Conservation (phyloP, 768 basidiomycete species). For the Psilocybe cyanescens region DNA sequence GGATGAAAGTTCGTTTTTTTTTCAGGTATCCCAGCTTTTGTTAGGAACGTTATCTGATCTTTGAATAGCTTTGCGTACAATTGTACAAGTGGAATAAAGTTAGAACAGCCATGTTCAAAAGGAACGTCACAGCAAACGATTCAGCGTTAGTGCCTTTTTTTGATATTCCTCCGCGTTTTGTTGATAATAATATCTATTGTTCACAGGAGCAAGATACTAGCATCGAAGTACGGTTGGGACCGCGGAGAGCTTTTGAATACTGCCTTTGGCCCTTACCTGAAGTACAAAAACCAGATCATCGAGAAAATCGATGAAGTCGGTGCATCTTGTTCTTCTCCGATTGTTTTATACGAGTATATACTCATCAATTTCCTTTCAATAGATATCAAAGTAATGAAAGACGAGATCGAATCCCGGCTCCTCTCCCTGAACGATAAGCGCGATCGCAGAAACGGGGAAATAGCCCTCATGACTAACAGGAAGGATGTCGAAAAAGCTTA, state of each 20-base stretch:
- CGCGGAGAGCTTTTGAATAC: constrained; percentile 42
- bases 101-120: constrained; percentile 8
- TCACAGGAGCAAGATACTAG: constrained; percentile 39
- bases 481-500: constrained; percentile 46
- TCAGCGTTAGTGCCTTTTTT: constrained; percentile 19
- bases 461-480: constrained; percentile 29
- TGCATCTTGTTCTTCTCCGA: constrained; percentile 31
- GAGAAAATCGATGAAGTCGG: constrained; percentile 43
- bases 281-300: constrained; percentile 38
- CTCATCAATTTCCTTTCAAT: background rate
- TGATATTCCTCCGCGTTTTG: background rate
- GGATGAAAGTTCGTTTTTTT: constrained; percentile 25
- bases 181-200: background rate
- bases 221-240: constrained; percentile 45
- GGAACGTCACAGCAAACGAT: constrained; percentile 17
- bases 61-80: constrained; percentile 25
- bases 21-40: background rate
- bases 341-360: background rate
- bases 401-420: constrained; percentile 30
- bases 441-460: constrained; percentile 22
- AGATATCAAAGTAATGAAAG: constrained; percentile 26
- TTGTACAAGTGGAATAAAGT: constrained; percentile 25
- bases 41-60: background rate
- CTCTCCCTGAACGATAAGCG: constrained; percentile 26
- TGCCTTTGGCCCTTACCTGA: constrained; percentile 41